Conservation (phyloP, 441 rosid genomes). For the Euphorbia corollata region DNA sequence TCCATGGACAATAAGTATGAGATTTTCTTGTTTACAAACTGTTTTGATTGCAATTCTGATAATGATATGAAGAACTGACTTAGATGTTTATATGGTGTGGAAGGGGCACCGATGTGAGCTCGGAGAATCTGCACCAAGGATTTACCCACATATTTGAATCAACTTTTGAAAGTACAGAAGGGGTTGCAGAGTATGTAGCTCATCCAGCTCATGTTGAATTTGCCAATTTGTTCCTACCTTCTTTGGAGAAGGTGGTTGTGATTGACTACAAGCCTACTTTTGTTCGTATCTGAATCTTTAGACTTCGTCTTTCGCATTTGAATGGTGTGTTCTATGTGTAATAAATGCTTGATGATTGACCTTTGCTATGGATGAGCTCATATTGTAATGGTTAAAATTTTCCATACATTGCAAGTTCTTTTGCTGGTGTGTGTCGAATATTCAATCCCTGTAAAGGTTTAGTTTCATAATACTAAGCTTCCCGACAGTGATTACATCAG, state of each 20-base stretch:
- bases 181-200: slow-evolving; percentile 44
- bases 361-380: not conserved
- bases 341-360: not conserved
- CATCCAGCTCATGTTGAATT: slow-evolving; percentile 64
- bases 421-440: no score
- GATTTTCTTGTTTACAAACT: not conserved
- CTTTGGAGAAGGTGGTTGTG: slow-evolving; percentile 46
- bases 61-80: not conserved
- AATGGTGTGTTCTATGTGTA: not conserved
- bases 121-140: slow-evolving; percentile 63
- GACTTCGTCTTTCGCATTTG: not conserved
- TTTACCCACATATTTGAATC: slow-evolving; percentile 67
- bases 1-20: not conserved
- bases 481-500: no score
- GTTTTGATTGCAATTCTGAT: not conserved
- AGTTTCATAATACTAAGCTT: no score
- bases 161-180: slow-evolving; percentile 56
- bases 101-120: slow-evolving; percentile 71
- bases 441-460: no score
- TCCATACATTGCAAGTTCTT: no score
- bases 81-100: not conserved
- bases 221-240: slow-evolving; percentile 33
- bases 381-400: not conserved
- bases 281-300: slow-evolving; percentile 21
- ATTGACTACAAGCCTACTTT: slow-evolving; percentile 56